Conservation (phyloP, 2,329 filamentous ascomycete genomes). For the Metarhizium rileyi region DNA sequence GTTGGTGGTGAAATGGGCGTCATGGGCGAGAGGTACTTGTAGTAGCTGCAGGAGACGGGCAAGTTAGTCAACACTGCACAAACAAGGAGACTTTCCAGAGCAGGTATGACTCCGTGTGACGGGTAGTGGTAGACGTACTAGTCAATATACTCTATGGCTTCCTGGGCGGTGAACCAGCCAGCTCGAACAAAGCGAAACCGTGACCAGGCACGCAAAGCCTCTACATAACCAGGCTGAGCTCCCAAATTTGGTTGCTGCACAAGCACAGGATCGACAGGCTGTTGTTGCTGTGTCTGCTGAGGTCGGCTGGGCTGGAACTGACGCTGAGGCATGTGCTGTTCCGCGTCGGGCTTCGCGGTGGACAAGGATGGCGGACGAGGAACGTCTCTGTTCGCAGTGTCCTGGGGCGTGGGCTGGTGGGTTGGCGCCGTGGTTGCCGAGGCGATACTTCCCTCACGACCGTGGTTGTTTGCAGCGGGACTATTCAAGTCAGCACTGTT, state of each 20-base stretch:
- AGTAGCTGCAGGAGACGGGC: slow-evolving; percentile 51
- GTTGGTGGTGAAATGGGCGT: slow-evolving; percentile 91
- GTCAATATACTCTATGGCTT: slow-evolving; percentile 87
- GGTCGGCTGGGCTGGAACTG: background rate
- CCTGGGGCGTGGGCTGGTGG: slow-evolving; percentile 10
- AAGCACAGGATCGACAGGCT: slow-evolving; percentile 37
- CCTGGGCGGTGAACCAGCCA: slow-evolving; percentile 90
- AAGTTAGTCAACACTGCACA: background rate
- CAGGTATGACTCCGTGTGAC: background rate
- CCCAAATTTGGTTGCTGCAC: slow-evolving; percentile 33
- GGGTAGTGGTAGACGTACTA: slow-evolving; percentile 50
- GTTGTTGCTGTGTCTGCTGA: slow-evolving; percentile 10
- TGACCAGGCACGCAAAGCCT: slow-evolving; percentile 80
- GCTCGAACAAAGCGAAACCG: slow-evolving; percentile 90
- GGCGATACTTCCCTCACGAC: slow-evolving; percentile 20
- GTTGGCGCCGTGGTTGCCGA: slow-evolving; percentile 13
- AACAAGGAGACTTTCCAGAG: background rate
- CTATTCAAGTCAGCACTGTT: slow-evolving; percentile 11
- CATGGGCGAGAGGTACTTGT: slow-evolving; percentile 79
- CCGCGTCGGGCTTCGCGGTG: slow-evolving; percentile 6
- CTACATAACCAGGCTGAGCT: slow-evolving; percentile 46
- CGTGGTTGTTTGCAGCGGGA: slow-evolving; percentile 16
- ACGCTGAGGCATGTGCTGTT: slow-evolving; percentile 1
- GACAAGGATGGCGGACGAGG: slow-evolving; percentile 9
- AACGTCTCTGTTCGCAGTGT: slow-evolving; percentile 1